Evolutionary conservation across 2,329 filamentous ascomycete species (phyloP).

Genomic region (Nemania abortiva): DNA sequence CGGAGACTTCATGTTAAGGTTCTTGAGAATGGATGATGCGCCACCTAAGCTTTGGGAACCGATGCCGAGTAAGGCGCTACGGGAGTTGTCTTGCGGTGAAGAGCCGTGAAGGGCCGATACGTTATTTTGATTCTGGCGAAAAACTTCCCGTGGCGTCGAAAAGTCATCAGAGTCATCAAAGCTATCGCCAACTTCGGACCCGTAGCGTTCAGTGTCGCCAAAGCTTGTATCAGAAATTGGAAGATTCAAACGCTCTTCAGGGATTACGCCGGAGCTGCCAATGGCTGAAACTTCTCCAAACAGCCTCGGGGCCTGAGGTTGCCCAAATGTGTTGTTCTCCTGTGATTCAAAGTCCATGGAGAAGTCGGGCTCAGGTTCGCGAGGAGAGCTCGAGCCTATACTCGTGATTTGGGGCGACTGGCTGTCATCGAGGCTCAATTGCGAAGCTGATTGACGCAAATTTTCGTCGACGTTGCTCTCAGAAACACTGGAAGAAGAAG

Average conservation of each 20-base stretch:
- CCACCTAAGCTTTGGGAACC: constrained; percentile 68
- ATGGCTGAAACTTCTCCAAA: constrained; percentile 70
- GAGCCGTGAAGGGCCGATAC: constrained; percentile 25
- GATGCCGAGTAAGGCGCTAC: constrained; percentile 47
- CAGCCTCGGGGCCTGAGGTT: constrained; percentile 55
- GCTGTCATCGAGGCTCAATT: constrained; percentile 70
- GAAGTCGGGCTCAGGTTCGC: constrained; percentile 55
- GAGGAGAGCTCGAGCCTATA: constrained; percentile 46
- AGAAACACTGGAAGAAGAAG: constrained; percentile 63
- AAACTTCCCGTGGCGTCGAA: constrained; percentile 52
- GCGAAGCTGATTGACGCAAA: constrained; percentile 70
- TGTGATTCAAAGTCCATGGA: constrained; percentile 76
- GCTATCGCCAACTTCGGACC: constrained; percentile 59
- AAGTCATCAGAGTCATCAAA: constrained; percentile 60
- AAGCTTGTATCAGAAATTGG: constrained; percentile 53
- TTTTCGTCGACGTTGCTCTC: constrained; percentile 74
- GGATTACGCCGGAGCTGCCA: constrained; percentile 65
- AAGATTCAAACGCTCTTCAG: constrained; percentile 63
- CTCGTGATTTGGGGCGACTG: constrained; percentile 47
- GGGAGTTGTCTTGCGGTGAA: constrained; percentile 43
- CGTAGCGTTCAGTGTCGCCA: constrained; percentile 54
- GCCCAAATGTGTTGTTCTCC: constrained; percentile 79
- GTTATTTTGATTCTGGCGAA: constrained; percentile 40
- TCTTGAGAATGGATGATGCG: constrained; percentile 59
- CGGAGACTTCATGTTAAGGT: constrained; percentile 59